Evolutionary conservation across 192 early-diverging fungal genomes (phyloP), one percentile per base, ranked within the genome.

Genomic region (Mortierella antarctica): DNA sequence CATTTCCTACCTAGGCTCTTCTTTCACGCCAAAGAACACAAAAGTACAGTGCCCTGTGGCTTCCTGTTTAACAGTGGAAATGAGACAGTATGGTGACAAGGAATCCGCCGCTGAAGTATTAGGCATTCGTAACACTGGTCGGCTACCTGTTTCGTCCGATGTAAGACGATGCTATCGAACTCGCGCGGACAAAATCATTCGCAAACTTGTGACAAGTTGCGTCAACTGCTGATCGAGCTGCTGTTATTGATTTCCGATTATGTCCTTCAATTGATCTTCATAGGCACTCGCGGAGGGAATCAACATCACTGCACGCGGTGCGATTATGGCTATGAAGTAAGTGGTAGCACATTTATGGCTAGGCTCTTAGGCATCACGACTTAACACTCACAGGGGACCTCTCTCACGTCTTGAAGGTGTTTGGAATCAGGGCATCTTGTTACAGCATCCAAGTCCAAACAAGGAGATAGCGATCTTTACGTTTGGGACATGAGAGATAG

Each of bases 21-120:
- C 14, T 5, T 79, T 65, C n/a, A 44, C 18, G 0, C 48, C 69
- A 7, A n/a, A 18, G 6, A 13, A 23, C 8, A 12, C 40, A 47
- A 44, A 0, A 2, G 47, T 46, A 4, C 44, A 9, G 4, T 45
- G 40, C 39, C 75, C 68, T 3, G 63, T 71, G 0, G 69, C 55
- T 1, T 79, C 75, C 7, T 59, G 75, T 31, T 44, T 70, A 31
- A 79, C 69, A 44, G 75, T 71, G 2, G 57, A 79, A 40, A 79
- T 79, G 68, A 64, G 75, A 11, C 52, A 71, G 23, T 79, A 79
- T 50, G 75, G 75, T 47, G 75, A 79, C 21, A 79, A 70, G 11
- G 75, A 70, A 4, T 71, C 75, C 17, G 75, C 75, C 4, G 57
- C 62, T 10, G 66, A 66, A 48, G 49, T 79, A 7, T 53, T 79